Conservation (phyloP, 805 yeast species). For the Barnettozyma sp. region DNA sequence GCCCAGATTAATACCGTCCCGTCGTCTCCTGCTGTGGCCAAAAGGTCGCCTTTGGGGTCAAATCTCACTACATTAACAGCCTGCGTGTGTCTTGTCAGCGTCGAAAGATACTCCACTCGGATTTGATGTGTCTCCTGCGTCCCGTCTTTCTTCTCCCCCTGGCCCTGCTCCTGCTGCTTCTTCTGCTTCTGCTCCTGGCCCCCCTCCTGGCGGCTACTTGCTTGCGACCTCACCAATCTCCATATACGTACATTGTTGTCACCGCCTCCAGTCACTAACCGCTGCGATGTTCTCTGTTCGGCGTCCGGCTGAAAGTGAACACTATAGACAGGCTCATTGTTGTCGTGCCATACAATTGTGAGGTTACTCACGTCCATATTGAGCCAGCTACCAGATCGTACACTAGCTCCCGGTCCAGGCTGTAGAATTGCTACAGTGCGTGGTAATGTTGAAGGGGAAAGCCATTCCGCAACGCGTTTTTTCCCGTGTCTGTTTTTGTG, state of each 20-base stretch:
- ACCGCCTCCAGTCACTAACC: slow-evolving; percentile 90
- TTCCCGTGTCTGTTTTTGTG: too few relatives aligned
- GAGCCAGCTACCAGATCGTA: not conserved
- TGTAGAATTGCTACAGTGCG: too few relatives aligned
- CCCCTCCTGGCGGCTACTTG: too few relatives aligned
- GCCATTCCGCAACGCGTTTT: too few relatives aligned
- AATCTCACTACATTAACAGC: slow-evolving; percentile 91
- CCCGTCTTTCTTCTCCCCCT: too few relatives aligned
- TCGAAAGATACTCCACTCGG: slow-evolving; percentile 66
- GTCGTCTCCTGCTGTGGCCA: slow-evolving; percentile 95
- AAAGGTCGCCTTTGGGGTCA: slow-evolving; percentile 54
- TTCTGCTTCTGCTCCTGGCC: too few relatives aligned
- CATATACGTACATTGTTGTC: slow-evolving; percentile 77
- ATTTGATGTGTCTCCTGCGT: too few relatives aligned
- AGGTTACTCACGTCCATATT: slow-evolving; percentile 40
- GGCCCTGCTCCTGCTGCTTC: too few relatives aligned
- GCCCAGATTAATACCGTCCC: slow-evolving; percentile 84
- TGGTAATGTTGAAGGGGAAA: too few relatives aligned
- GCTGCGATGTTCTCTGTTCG: slow-evolving; percentile 24
- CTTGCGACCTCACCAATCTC: slow-evolving; percentile 25
- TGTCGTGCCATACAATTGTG: slow-evolving; percentile 69
- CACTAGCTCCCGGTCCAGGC: too few relatives aligned
- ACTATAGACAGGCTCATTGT: slow-evolving; percentile 66
- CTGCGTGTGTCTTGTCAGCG: slow-evolving; percentile 82
- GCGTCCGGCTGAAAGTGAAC: slow-evolving; percentile 51